phyloP scores from a whole-genome alignment of 441 rosid genomes.

The Viola pubescens region DNA sequence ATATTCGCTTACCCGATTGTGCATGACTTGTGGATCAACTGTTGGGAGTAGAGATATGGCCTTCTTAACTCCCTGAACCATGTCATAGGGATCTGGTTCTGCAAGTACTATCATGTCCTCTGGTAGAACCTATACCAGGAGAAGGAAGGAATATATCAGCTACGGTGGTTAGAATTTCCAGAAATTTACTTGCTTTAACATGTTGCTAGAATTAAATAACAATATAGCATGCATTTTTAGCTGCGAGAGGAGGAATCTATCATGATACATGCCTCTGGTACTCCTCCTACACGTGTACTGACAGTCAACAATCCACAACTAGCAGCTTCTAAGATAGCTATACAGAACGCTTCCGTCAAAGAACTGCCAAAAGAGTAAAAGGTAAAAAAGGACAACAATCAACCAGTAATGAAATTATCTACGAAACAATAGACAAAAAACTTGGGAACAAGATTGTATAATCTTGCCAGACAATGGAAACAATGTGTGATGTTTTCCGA shows the following conservation, averaged over 20 bases:
- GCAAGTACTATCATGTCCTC: slow-evolving; percentile 98
- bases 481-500: too few species aligned
- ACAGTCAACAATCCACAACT: slow-evolving; percentile 94
- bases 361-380: slow-evolving; percentile 46
- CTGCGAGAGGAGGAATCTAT: slow-evolving; percentile 6
- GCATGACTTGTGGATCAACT: slow-evolving; percentile 77
- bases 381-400: background rate
- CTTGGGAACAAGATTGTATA: background rate
- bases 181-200: slow-evolving; percentile 3
- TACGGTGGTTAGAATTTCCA: slow-evolving; percentile 9
- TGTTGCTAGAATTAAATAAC: background rate
- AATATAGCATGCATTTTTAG: background rate
- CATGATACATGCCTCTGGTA: slow-evolving; percentile 69
- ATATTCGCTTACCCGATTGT: slow-evolving; percentile 49
- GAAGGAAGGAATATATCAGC: slow-evolving; percentile 1
- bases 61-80: slow-evolving; percentile 72
- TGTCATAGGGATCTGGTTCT: slow-evolving; percentile 86
- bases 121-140: slow-evolving; percentile 50
- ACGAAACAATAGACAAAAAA: background rate
- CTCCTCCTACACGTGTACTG: slow-evolving; percentile 96
- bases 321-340: slow-evolving; percentile 96
- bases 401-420: background rate
- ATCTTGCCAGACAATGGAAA: too few species aligned
- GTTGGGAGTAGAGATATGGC: slow-evolving; percentile 80
- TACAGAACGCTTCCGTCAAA: slow-evolving; percentile 96